Evolutionary conservation across 192 early-diverging fungal species (phyloP).

Genomic region (Lunasporangiospora selenospora): DNA sequence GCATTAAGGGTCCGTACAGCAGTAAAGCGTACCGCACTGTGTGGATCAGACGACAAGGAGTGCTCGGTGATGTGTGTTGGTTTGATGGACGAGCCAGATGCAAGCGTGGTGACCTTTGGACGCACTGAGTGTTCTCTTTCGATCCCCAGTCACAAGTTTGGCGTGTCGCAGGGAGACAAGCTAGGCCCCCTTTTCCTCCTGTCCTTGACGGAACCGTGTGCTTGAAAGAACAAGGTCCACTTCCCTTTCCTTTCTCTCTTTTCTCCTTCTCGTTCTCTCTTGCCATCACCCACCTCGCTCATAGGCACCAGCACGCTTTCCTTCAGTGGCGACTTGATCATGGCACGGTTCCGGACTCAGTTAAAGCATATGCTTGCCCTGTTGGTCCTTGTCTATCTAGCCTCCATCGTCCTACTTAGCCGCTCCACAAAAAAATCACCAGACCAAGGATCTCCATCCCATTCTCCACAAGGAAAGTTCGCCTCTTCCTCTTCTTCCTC

Average conservation of each 20-base stretch:
- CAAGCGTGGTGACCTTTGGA: not conserved
- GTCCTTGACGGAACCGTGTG: not conserved
- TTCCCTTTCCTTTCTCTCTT: not conserved
- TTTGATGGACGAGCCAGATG: not conserved
- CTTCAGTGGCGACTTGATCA: not conserved
- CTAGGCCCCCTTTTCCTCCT: too few species aligned
- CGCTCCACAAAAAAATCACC: slow-evolving; percentile 7
- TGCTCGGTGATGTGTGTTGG: not conserved
- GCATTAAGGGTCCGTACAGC: too few species aligned
- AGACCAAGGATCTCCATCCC: not conserved
- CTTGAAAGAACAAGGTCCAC: not conserved
- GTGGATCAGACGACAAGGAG: too few species aligned
- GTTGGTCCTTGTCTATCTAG: not conserved
- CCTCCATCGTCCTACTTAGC: slow-evolving; percentile 5
- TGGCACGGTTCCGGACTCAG: slow-evolving; percentile 7
- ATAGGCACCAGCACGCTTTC: too few species aligned
- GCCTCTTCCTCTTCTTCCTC: too few species aligned
- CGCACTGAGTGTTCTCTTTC: not conserved
- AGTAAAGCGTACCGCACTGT: too few species aligned
- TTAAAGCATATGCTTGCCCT: slow-evolving; percentile 5
- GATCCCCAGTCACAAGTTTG: not conserved
- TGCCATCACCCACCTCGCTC: not conserved
- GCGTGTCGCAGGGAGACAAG: too few species aligned
- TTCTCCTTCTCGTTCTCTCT: not conserved
- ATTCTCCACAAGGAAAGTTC: too few species aligned